Evolutionary conservation across 768 basidiomycete genomes (phyloP), one percentile per base, ranked within the genome.

Genomic region (Cantharellus anzutake): DNA sequence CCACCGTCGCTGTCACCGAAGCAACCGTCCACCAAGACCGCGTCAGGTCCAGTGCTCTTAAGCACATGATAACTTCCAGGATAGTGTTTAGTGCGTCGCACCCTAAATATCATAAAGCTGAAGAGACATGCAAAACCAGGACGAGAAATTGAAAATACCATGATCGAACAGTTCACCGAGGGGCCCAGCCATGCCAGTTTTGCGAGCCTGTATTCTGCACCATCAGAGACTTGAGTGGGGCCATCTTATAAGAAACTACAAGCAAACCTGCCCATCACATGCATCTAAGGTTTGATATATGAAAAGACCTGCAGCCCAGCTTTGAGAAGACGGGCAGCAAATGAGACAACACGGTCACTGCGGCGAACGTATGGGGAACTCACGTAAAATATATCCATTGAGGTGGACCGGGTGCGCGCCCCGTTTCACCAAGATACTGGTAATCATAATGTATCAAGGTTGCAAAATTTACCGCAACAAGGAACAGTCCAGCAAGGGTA

Each of bases 131-230:
- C 53, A 60, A 14, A 38, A 51, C 58, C 57, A 50, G 51, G 40
- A 2, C 34, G 55, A 37, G 59, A n/a, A 14, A 40, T 38, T 14
- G 34, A 51, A 44, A 75, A 56, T 65, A 84, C 92, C 94, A 70
- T 98, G 96, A 68, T 99, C 96, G 69, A 99, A 99, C 82, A 98
- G 84, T 70, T 99, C 88, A 16, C 96, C 96, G 40, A 98, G 73
- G 35, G 94, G 94, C 3, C 96, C 89, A n/a, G 91, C 86, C 88
- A 96, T 98, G 1, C 91, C 91, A 0, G 92, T 94, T 57, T 94
- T 73, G 63, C 96, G 75, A 29, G 96, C 96, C 71, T 99, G 96
- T 70, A 97, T 97, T 14, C 94, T 90, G 64, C 2, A 48, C 3
- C 20, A 29, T 41, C 7, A 53, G 51, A 29, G 20, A 29, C 20